Evolutionary conservation across 2,329 filamentous ascomycete genomes (phyloP).

Genomic region (Colletotrichum neosansevieriae): DNA sequence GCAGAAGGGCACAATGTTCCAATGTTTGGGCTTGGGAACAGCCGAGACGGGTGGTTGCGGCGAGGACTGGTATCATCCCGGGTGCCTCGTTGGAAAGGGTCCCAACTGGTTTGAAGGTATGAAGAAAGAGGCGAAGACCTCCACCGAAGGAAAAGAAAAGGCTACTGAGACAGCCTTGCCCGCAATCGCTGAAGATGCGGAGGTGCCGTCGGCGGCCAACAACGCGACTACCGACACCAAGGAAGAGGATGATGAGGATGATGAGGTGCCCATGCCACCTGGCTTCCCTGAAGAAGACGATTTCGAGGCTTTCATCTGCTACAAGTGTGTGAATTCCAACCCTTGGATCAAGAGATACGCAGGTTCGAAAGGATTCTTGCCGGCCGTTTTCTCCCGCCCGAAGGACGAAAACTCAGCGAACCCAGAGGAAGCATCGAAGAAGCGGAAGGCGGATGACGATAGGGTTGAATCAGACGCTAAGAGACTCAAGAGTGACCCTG

Average conservation of each 20-base stretch:
- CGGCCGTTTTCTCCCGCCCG: slow-evolving; percentile 70
- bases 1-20: slow-evolving; percentile 98
- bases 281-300: slow-evolving; percentile 91
- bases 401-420: slow-evolving; percentile 38
- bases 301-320: slow-evolving; percentile 92
- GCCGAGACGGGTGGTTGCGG: slow-evolving; percentile 88
- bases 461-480: slow-evolving; percentile 57
- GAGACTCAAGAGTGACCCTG: slow-evolving; percentile 62
- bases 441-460: slow-evolving; percentile 75
- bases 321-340: slow-evolving; percentile 88
- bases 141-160: slow-evolving; percentile 2
- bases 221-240: slow-evolving; percentile 28
- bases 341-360: slow-evolving; percentile 95
- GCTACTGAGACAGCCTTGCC: slow-evolving; percentile 50
- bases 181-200: slow-evolving; percentile 64
- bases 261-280: slow-evolving; percentile 78
- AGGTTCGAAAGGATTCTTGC: slow-evolving; percentile 81
- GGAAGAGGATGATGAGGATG: slow-evolving; percentile 58
- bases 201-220: slow-evolving; percentile 47
- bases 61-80: slow-evolving; percentile 98
- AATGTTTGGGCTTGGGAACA: slow-evolving; percentile 88
- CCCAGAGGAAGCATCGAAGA: slow-evolving; percentile 58
- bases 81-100: slow-evolving; percentile 86
- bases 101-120: slow-evolving; percentile 76
- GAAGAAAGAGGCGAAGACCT: slow-evolving; percentile 52